Evolutionary conservation across 441 rosid genomes (phyloP).

Genomic region (Adansonia rubrostipa): DNA sequence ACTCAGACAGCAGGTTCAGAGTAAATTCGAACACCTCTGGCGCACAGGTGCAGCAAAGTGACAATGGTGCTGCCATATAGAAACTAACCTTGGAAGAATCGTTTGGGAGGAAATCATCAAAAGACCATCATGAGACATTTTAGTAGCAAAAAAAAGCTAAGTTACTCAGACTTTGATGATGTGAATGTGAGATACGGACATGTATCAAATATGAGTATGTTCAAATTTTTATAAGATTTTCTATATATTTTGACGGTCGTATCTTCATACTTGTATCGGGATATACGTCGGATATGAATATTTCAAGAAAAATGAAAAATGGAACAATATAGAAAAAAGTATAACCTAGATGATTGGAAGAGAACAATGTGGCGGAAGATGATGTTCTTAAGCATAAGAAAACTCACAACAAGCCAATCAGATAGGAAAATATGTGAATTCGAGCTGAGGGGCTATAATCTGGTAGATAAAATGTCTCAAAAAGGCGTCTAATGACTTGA

Average conservation of each 20-base stretch:
- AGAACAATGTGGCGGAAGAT: conserved; percentile 12
- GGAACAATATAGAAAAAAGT: not conserved
- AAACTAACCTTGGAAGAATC: conserved; percentile 39
- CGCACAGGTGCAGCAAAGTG: conserved; percentile 56
- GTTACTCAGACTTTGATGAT: too few relatives aligned
- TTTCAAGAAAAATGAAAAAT: not conserved
- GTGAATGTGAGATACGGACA: too few relatives aligned
- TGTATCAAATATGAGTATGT: too few relatives aligned
- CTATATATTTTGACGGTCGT: too few relatives aligned
- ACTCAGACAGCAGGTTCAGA: conserved; percentile 43
- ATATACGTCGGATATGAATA: too few relatives aligned
- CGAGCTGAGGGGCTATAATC: conserved; percentile 73
- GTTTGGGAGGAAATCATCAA: too few relatives aligned
- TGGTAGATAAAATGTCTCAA: conserved; percentile 58
- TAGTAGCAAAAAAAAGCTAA: not conserved
- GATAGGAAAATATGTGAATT: conserved; percentile 68
- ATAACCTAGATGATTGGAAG: not conserved
- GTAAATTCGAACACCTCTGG: conserved; percentile 51
- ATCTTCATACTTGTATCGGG: too few relatives aligned
- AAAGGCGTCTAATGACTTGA: conserved; percentile 69
- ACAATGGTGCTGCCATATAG: conserved; percentile 60
- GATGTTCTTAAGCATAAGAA: not conserved
- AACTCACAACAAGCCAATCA: conserved; percentile 73
- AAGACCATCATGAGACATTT: conserved; percentile 8
- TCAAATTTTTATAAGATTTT: too few relatives aligned